phyloP scores from a whole-genome alignment of 345 rosid species.

The Bretschneidera sinensis region DNA sequence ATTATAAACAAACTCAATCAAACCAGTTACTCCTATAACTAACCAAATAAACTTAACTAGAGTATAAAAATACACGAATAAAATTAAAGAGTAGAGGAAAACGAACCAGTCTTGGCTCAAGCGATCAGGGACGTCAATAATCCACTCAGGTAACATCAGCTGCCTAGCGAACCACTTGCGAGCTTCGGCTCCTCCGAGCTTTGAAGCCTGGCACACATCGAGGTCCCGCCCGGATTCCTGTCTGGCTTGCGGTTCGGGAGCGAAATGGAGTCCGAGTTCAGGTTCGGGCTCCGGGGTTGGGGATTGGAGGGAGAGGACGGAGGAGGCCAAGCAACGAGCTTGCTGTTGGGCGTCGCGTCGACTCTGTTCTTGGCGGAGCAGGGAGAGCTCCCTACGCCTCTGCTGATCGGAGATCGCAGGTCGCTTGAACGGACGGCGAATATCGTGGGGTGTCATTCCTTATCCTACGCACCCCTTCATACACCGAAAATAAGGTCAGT shows the following conservation, averaged over 20 bases:
- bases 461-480: background rate
- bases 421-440: slow-evolving; percentile 85
- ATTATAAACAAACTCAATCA: no score
- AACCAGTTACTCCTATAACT: no score
- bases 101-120: slow-evolving; percentile 63
- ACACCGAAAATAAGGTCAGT: background rate
- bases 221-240: no score
- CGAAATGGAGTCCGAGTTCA: slow-evolving; percentile 18
- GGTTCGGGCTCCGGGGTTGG: slow-evolving; percentile 32
- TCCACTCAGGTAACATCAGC: slow-evolving; percentile 95
- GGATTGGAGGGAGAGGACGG: slow-evolving; percentile 56
- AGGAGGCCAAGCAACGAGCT: slow-evolving; percentile 75
- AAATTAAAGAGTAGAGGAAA: background rate
- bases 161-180: slow-evolving; percentile 87
- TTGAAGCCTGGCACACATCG: slow-evolving; percentile 63
- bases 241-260: no score
- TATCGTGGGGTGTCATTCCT: slow-evolving; percentile 67
- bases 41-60: no score
- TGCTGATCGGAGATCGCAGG: slow-evolving; percentile 86
- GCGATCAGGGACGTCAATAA: slow-evolving; percentile 85
- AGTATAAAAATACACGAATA: background rate
- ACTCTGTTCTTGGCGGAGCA: slow-evolving; percentile 67
- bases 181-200: slow-evolving; percentile 63
- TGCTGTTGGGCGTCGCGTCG: slow-evolving; percentile 85
- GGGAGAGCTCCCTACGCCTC: slow-evolving; percentile 71